phyloP scores from a whole-genome alignment of 768 basidiomycete genomes.

The Collybia mongolica region DNA sequence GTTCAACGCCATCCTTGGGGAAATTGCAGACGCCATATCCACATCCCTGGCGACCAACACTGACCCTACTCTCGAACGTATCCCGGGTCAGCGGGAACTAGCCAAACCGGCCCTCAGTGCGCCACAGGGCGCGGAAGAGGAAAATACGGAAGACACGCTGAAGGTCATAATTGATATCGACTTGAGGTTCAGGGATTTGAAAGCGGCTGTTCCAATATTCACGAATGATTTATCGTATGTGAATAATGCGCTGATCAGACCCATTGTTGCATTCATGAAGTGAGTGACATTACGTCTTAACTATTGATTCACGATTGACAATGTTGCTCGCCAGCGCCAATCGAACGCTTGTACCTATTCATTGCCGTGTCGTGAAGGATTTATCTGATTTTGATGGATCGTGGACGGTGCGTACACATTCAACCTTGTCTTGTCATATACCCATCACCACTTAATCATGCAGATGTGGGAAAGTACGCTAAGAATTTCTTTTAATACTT shows the following conservation, averaged over 20 bases:
- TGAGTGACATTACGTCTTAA: conserved; percentile 34
- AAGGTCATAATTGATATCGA: conserved; percentile 88
- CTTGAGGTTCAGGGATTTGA: conserved; percentile 90
- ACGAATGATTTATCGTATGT: conserved; percentile 86
- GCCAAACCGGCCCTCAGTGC: conserved; percentile 84
- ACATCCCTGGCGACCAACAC: conserved; percentile 46
- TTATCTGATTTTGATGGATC: conserved; percentile 90
- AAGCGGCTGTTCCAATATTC: conserved; percentile 93
- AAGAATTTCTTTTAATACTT: background rate
- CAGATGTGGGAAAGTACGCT: conserved; percentile 92
- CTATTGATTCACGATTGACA: background rate
- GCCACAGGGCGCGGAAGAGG: conserved; percentile 47
- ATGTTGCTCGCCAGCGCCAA: conserved; percentile 63
- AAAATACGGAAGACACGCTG: conserved; percentile 34
- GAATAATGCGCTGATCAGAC: conserved; percentile 89
- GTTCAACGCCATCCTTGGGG: conserved; percentile 81
- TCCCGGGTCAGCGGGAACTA: conserved; percentile 85
- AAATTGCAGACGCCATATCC: conserved; percentile 88
- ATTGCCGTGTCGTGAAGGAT: conserved; percentile 83
- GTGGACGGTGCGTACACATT: conserved; percentile 74
- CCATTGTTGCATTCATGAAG: conserved; percentile 99
- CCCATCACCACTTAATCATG: conserved; percentile 12
- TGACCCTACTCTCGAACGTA: conserved; percentile 45
- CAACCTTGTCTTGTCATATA: conserved; percentile 5
- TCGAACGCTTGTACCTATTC: conserved; percentile 91